Percentiles rank a stretch among this genome's conserved stretches.
Evolutionary conservation across 345 rosid genomes (phyloP).

Genomic region (Ceriops tagal): DNA sequence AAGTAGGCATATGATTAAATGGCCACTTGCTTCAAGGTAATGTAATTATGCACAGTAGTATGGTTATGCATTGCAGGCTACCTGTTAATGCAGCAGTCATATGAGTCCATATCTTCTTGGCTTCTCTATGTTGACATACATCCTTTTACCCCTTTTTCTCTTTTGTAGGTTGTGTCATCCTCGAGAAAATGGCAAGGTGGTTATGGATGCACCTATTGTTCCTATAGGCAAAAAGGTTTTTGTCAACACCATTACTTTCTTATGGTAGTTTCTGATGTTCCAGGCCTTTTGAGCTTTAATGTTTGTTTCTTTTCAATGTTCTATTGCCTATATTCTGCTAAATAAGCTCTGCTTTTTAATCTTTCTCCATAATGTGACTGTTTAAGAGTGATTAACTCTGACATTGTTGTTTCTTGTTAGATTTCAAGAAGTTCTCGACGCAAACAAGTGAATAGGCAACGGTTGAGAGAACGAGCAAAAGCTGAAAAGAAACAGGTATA

Average conservation of each 20-base stretch:
- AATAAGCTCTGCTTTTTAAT: not conserved
- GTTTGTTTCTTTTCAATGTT: not conserved
- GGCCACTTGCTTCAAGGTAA: not conserved
- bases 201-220: slow-evolving; percentile 32
- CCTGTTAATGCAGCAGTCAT: too few species aligned
- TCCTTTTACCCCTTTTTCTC: slow-evolving; percentile 16
- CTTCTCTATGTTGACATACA: not conserved
- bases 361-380: not conserved
- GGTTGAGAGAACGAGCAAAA: slow-evolving; percentile 62
- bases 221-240: slow-evolving; percentile 60
- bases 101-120: not conserved
- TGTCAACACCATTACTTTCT: slow-evolving; percentile 3
- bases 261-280: too few species aligned
- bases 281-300: slow-evolving; percentile 2
- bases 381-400: not conserved
- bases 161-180: slow-evolving; percentile 40
- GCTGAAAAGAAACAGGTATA: slow-evolving; percentile 67
- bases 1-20: not conserved
- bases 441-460: slow-evolving; percentile 72
- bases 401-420: slow-evolving; percentile 31
- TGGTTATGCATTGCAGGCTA: too few species aligned
- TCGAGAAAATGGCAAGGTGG: slow-evolving; percentile 37
- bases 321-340: not conserved
- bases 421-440: slow-evolving; percentile 90
- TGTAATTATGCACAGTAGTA: not conserved